Evolutionary conservation across 768 basidiomycete species (phyloP).

Genomic region (Clitopilus hobsonii): DNA sequence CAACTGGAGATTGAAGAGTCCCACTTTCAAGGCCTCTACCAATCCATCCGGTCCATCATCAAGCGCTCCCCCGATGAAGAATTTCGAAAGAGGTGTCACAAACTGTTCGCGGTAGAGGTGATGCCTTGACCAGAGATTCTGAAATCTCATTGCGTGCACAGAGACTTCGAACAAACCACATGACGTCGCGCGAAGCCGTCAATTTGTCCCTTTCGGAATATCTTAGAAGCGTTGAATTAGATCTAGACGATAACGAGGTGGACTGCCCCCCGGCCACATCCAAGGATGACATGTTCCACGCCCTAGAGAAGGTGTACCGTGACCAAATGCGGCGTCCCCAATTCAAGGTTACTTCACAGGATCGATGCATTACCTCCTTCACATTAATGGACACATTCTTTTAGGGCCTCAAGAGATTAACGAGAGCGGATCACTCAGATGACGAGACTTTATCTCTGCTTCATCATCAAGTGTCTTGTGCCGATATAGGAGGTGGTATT

Average conservation of each 20-base stretch:
- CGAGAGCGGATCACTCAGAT: constrained; percentile 10
- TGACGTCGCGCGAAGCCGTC: constrained; percentile 16
- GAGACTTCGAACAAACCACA: constrained; percentile 24
- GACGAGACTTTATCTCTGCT: constrained; percentile 15
- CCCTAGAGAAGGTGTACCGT: constrained; percentile 41
- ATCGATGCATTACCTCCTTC: constrained; percentile 5
- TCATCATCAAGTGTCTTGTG: constrained; percentile 4
- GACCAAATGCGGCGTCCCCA: constrained; percentile 32
- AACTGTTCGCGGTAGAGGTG: constrained; percentile 41
- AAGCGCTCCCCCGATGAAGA: constrained; percentile 42
- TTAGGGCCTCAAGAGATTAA: constrained; percentile 8
- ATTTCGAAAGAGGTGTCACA: constrained; percentile 42
- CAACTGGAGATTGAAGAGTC: constrained; percentile 51
- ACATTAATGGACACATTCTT: constrained; percentile 8
- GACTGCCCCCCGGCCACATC: constrained; percentile 5
- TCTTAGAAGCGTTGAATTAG: constrained; percentile 12
- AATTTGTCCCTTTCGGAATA: constrained; percentile 22
- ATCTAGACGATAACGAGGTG: constrained; percentile 2
- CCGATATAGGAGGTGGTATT: constrained; percentile 6
- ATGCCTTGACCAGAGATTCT: not conserved
- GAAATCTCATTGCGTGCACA: constrained; percentile 6
- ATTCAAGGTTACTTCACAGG: constrained; percentile 39
- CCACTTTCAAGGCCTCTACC: constrained; percentile 43
- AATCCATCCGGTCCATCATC: constrained; percentile 47
- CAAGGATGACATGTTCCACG: constrained; percentile 32